Conservation (phyloP, 345 rosid genomes). For the Eucalyptus curtisii region DNA sequence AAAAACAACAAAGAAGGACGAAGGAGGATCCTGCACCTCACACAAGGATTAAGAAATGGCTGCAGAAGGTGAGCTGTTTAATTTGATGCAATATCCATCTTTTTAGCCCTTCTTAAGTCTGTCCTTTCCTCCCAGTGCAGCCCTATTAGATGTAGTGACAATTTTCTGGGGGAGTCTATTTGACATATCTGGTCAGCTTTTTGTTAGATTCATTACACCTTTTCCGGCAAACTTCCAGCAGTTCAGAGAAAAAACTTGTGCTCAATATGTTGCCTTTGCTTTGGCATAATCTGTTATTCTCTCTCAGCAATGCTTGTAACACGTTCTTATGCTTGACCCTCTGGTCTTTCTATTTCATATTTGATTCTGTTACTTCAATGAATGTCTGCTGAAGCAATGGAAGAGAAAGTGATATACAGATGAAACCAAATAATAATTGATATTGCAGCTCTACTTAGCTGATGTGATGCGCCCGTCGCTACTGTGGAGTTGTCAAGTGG, state of each 20-base stretch:
- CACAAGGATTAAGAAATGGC: slow-evolving; percentile 84
- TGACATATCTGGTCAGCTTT: not conserved
- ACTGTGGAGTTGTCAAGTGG: not conserved
- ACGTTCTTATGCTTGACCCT: not conserved
- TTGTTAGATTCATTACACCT: not conserved
- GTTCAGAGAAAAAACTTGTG: not conserved
- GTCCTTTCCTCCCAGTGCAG: not conserved
- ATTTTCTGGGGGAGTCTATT: not conserved
- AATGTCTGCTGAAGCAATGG: not conserved
- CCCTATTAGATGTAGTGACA: not conserved
- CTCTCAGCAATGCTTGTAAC: not conserved
- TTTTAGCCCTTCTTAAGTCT: not conserved
- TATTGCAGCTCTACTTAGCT: not conserved
- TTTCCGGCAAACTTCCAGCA: not conserved
- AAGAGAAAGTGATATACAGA: not conserved
- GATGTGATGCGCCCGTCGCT: not conserved
- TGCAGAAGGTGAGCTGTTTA: slow-evolving; percentile 48
- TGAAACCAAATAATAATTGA: not conserved
- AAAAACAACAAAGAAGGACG: slow-evolving; percentile 81
- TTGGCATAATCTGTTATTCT: not conserved
- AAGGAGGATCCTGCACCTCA: slow-evolving; percentile 61
- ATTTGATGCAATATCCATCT: not conserved
- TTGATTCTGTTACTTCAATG: not conserved
- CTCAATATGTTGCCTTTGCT: not conserved
- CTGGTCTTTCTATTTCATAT: not conserved